Conservation (phyloP, 2,329 filamentous ascomycete genomes). For the Dothistroma septosporum region DNA sequence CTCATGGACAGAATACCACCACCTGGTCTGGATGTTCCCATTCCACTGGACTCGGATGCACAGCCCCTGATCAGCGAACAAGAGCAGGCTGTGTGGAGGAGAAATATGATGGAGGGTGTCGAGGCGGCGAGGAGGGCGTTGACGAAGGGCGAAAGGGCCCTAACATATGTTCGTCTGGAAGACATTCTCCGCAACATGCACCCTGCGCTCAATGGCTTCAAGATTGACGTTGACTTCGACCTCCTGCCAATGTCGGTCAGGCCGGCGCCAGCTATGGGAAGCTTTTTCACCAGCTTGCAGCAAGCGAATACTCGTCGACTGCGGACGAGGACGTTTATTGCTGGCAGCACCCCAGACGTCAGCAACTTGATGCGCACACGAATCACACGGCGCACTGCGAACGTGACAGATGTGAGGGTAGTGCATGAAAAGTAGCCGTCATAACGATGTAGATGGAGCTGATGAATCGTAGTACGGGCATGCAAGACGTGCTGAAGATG, state of each 20-base stretch:
- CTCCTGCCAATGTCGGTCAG: slow-evolving; percentile 2
- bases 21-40: neutral
- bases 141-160: slow-evolving; percentile 5
- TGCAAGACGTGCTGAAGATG: neutral
- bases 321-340: slow-evolving; percentile 9
- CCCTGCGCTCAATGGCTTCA: slow-evolving; percentile 8
- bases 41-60: slow-evolving; percentile 8
- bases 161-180: slow-evolving; percentile 23
- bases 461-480: neutral
- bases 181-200: slow-evolving; percentile 19
- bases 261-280: slow-evolving; percentile 4
- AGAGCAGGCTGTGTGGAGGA: neutral
- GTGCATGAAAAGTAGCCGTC: neutral
- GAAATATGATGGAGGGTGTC: neutral
- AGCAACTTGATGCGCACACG: neutral
- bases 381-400: neutral
- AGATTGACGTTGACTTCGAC: slow-evolving; percentile 20
- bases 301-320: slow-evolving; percentile 7
- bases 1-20: slow-evolving; percentile 10
- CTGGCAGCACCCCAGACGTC: slow-evolving; percentile 4
- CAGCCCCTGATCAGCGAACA: neutral
- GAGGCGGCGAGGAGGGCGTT: neutral
- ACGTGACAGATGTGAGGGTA: neutral
- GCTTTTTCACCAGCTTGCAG: slow-evolving; percentile 11
- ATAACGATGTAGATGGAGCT: neutral